Evolutionary conservation across 805 yeast genomes (phyloP).

Genomic region (Pichia gijzeniarum): DNA sequence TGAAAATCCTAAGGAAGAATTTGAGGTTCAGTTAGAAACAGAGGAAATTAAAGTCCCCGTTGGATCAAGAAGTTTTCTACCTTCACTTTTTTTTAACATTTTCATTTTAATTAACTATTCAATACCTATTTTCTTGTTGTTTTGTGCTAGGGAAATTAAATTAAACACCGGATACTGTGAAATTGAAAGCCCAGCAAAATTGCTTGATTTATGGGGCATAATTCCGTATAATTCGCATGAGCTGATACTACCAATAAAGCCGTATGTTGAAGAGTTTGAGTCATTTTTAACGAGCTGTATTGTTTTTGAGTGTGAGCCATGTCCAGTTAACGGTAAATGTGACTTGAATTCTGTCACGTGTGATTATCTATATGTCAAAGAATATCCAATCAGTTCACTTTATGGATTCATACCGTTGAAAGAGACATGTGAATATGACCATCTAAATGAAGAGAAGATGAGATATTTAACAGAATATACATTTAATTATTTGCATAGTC

Average conservation of each 20-base stretch:
- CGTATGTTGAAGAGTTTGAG: conserved; percentile 35
- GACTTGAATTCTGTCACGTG: conserved; percentile 57
- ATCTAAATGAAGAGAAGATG: conserved; percentile 59
- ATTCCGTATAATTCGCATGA: conserved; percentile 17
- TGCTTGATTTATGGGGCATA: conserved; percentile 5
- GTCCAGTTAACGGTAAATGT: conserved; percentile 82
- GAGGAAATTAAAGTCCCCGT: background rate
- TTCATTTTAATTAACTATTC: background rate
- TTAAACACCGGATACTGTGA: conserved; percentile 72
- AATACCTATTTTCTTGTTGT: conserved; percentile 30
- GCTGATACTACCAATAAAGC: conserved; percentile 8
- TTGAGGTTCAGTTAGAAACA: background rate
- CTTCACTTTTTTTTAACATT: background rate
- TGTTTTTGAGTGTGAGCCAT: conserved; percentile 48
- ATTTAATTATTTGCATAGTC: conserved; percentile 55
- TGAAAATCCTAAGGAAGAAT: no score
- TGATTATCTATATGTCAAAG: conserved; percentile 53
- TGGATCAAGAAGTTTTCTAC: background rate
- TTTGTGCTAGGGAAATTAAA: conserved; percentile 54
- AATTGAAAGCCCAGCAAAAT: background rate
- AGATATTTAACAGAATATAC: conserved; percentile 62
- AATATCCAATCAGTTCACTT: conserved; percentile 47
- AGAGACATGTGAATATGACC: conserved; percentile 69
- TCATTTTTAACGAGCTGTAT: conserved; percentile 40
- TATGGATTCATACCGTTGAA: conserved; percentile 54